phyloP scores from a whole-genome alignment of 371 early-diverging fungal species.

The Blyttiomyces sp. region DNA sequence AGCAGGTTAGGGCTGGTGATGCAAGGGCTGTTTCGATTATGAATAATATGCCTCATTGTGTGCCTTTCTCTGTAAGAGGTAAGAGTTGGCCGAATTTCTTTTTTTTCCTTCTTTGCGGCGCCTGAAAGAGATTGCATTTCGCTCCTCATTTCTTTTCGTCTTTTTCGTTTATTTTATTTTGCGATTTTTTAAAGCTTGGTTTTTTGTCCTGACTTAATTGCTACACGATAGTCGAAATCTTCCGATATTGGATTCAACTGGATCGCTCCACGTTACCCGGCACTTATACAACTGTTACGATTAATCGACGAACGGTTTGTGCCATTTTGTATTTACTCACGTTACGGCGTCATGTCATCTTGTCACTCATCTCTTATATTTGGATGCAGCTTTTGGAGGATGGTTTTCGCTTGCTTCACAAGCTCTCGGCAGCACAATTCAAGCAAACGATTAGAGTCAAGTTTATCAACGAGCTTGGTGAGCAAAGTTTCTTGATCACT shows the following conservation, averaged over 20 bases:
- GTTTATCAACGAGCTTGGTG: constrained; percentile 40
- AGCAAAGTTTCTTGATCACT: not conserved
- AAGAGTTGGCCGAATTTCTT: constrained; percentile 14
- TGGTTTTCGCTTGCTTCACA: constrained; percentile 22
- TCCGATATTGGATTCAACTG: too few relatives aligned
- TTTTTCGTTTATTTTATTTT: not conserved
- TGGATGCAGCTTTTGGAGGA: constrained; percentile 27
- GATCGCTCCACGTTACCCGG: too few relatives aligned
- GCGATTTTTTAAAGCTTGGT: not conserved
- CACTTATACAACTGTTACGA: too few relatives aligned
- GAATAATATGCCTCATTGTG: constrained; percentile 23
- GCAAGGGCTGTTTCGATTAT: constrained; percentile 24
- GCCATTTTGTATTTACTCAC: too few relatives aligned
- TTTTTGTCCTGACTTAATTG: not conserved
- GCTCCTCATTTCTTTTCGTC: not conserved
- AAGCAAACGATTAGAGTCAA: constrained; percentile 31
- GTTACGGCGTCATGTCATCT: too few relatives aligned
- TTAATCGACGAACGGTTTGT: too few relatives aligned
- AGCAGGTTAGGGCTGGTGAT: constrained; percentile 48
- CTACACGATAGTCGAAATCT: too few relatives aligned
- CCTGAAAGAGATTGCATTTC: constrained; percentile 7
- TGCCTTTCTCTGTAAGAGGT: constrained; percentile 26
- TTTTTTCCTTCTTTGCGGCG: too few relatives aligned
- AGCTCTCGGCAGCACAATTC: constrained; percentile 30
- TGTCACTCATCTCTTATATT: too few relatives aligned